Conservation (phyloP, 495 filamentous ascomycete genomes). For the Neurospora tetraspora region DNA sequence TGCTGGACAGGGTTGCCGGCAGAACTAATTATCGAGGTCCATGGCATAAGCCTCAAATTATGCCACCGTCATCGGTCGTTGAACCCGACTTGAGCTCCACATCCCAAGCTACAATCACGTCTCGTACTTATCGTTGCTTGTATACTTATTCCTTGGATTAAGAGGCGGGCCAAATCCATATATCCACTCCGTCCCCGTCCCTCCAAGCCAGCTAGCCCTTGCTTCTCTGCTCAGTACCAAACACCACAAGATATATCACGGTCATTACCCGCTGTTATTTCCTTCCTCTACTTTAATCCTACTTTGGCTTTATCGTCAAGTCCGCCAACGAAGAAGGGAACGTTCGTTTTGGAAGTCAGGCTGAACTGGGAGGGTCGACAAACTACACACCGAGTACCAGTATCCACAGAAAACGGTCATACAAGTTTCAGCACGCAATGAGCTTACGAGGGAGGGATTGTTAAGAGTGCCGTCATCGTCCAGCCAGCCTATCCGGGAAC, state of each 20-base stretch:
- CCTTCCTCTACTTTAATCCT: neutral
- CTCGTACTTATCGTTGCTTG: slow-evolving; percentile 39
- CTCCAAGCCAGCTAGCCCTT: slow-evolving; percentile 7
- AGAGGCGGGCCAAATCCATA: slow-evolving; percentile 27
- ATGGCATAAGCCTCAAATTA: slow-evolving; percentile 50
- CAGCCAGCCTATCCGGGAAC: slow-evolving; percentile 20
- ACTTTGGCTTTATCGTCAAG: neutral
- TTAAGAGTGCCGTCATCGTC: slow-evolving; percentile 15
- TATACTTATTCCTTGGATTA: slow-evolving; percentile 35
- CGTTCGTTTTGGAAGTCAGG: neutral
- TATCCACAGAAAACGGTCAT: slow-evolving; percentile 3
- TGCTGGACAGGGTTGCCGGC: slow-evolving; percentile 23
- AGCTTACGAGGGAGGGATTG: slow-evolving; percentile 22
- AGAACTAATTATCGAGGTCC: slow-evolving; percentile 26
- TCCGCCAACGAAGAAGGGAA: neutral
- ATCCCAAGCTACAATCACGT: slow-evolving; percentile 39
- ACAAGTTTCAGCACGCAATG: slow-evolving; percentile 23
- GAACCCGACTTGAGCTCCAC: slow-evolving; percentile 32
- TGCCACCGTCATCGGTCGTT: slow-evolving; percentile 41
- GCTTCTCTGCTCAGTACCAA: slow-evolving; percentile 27
- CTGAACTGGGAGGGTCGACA: neutral
- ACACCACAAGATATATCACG: slow-evolving; percentile 43
- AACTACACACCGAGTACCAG: neutral
- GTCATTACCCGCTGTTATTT: slow-evolving; percentile 24
- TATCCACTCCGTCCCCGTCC: slow-evolving; percentile 26